phyloP scores from a whole-genome alignment of 2,329 filamentous ascomycete species.

The Metarhizium guizhouense region DNA sequence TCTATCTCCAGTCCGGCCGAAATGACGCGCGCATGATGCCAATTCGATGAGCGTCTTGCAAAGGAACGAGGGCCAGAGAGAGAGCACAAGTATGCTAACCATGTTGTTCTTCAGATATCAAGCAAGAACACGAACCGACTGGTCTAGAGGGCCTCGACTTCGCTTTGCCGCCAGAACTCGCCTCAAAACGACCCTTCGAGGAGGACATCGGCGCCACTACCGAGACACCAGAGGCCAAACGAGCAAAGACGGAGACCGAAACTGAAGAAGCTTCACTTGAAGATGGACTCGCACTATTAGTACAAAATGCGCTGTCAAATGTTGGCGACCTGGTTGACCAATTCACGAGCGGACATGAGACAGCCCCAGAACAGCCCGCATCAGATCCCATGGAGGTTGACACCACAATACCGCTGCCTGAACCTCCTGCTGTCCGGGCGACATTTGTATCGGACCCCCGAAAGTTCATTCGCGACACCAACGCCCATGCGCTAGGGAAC shows the following conservation, averaged over 20 bases:
- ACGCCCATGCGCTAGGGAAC: slow-evolving; percentile 29
- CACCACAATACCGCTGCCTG: slow-evolving; percentile 15
- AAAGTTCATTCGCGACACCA: slow-evolving; percentile 28
- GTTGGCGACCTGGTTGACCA: slow-evolving; percentile 27
- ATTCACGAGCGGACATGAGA: slow-evolving; percentile 16
- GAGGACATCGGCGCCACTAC: slow-evolving; percentile 14
- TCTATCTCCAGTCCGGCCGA: background rate
- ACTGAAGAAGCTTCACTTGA: slow-evolving; percentile 22
- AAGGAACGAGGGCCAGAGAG: background rate
- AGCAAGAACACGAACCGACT: slow-evolving; percentile 26
- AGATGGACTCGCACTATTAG: slow-evolving; percentile 27
- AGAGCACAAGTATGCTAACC: background rate
- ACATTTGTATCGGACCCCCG: slow-evolving; percentile 27
- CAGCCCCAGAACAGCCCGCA: slow-evolving; percentile 7
- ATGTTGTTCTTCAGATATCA: slow-evolving; percentile 20
- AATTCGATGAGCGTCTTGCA: background rate
- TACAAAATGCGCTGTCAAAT: slow-evolving; percentile 31
- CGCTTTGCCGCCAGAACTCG: slow-evolving; percentile 23
- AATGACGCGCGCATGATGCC: background rate
- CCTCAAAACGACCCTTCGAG: slow-evolving; percentile 29
- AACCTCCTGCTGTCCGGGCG: slow-evolving; percentile 18
- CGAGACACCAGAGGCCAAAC: slow-evolving; percentile 24
- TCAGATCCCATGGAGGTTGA: slow-evolving; percentile 27
- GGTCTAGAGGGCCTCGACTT: slow-evolving; percentile 25
- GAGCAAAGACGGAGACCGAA: slow-evolving; percentile 22